Conservation (phyloP, 495 filamentous ascomycete genomes). For the Mytilinidion resinicola region DNA sequence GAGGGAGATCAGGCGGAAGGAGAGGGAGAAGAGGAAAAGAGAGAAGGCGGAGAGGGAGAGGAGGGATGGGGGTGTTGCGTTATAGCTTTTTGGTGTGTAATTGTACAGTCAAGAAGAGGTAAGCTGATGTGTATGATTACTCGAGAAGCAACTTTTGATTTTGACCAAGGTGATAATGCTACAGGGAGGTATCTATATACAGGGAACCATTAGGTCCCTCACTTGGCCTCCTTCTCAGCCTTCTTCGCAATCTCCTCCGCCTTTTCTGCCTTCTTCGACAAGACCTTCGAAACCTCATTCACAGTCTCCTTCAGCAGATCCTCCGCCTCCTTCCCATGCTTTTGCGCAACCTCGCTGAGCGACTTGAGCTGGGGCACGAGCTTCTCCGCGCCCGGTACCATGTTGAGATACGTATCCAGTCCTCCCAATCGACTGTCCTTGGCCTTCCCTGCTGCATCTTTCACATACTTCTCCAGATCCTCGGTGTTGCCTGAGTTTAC, state of each 20-base stretch:
- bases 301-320: constrained; percentile 54
- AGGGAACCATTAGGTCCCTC: too few relatives aligned
- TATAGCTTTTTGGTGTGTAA: too few relatives aligned
- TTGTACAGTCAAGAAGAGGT: too few relatives aligned
- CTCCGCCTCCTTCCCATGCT: constrained; percentile 56
- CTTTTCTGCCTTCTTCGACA: constrained; percentile 43
- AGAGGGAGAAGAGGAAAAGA: constrained; percentile 59
- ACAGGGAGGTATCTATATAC: too few relatives aligned
- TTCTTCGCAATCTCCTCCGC: constrained; percentile 41
- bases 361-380: constrained; percentile 51
- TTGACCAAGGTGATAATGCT: too few relatives aligned
- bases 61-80: constrained; percentile 15
- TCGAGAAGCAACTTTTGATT: too few relatives aligned
- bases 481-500: constrained; percentile 49
- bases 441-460: constrained; percentile 47
- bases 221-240: constrained; percentile 17
- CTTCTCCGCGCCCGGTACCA: constrained; percentile 49
- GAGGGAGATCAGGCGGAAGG: constrained; percentile 65
- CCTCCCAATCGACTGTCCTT: constrained; percentile 39
- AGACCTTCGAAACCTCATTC: constrained; percentile 43
- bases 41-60: constrained; percentile 35
- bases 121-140: too few relatives aligned
- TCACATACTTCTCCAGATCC: constrained; percentile 53
- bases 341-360: constrained; percentile 48
- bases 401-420: constrained; percentile 46